These are phyloP conservation scores for Schizothecium vesticola DNA, from an alignment of 495 filamentous ascomycete genomes.

Conservation along the genomic window DNA sequence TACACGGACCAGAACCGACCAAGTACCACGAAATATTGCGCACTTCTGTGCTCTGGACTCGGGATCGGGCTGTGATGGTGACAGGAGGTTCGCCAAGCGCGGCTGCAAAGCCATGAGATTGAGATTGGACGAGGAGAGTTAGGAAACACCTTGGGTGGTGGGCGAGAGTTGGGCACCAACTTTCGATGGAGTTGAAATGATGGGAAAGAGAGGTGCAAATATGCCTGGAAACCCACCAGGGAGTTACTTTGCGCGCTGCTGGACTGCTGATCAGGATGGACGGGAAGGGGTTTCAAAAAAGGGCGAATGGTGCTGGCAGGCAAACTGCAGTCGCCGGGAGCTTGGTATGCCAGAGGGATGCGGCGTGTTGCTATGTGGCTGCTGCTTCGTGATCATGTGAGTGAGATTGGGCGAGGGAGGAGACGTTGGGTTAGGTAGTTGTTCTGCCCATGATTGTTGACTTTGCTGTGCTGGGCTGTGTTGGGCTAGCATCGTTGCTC, in stretches of 20 bases:
- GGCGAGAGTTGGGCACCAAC: background rate
- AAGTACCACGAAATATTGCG: no score
- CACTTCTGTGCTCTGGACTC: no score
- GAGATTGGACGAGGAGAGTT: background rate
- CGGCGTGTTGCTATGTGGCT: no score
- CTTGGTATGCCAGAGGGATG: background rate
- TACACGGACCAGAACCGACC: no score
- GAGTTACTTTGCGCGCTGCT: background rate
- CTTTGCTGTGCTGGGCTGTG: background rate
- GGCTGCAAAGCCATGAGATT: no score
- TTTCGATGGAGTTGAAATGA: background rate
- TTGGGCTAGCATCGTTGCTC: background rate
- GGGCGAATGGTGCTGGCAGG: background rate
- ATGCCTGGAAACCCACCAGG: background rate
- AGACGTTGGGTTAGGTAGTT: background rate
- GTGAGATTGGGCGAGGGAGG: background rate
- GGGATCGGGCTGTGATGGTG: no score
- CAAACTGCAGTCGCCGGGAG: no score
- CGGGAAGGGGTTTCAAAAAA: background rate
- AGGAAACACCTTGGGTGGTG: background rate
- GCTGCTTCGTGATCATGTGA: background rate
- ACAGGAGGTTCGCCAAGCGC: no score
- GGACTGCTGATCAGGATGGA: background rate
- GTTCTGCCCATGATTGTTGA: background rate
- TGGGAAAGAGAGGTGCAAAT: background rate